Evolutionary conservation across 2,329 filamentous ascomycete genomes (phyloP), one percentile per base, ranked within the genome.

Genomic region (Colletotrichum liriopes): DNA sequence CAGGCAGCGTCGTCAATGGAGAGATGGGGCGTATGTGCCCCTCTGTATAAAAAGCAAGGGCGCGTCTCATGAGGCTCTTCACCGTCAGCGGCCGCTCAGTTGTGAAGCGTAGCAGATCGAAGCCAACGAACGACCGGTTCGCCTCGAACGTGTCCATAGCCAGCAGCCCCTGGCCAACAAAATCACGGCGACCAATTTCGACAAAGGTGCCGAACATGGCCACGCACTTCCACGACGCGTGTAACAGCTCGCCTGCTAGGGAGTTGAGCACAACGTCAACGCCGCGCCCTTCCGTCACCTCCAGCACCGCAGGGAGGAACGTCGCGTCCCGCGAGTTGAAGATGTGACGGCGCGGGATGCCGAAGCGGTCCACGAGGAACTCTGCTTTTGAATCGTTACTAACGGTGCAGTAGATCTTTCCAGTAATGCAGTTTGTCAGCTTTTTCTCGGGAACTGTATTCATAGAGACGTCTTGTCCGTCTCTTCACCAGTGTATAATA

Each of bases 121-220:
- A 73, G 52, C 79, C 79, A 23, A 74, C 74, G 41, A 81, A 84
- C 1, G 77, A 78, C 0, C 81, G 77, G 5, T 81, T 82, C 0
- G 73, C 74, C 3, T 81, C 77, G 52, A 89, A 89, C 0, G 80
- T 78, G 1, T 80, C 73, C 84, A 89, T 86, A 1, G 83, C 82
- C 3, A 90, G 79, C 8, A 79, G 76, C 3, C 79, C 82, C 26
- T 82, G 80, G 1, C 81, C 81, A 1, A 81, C 74, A 3, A 86
- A 76, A 60, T 87, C 85, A 6, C 80, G 76, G 73, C 84, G 84
- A 5, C 84, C 84, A 23, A 87, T 82, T 66, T 88, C 85, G 0
- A 87, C 69, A 77, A 88, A 83, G 3, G 76, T 79, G 0, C 84
- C 86, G 59, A 82, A 85, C 8, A 79, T 75, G 2, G 86, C 84